Percentiles rank a stretch among this genome's conserved stretches.
phyloP scores from a whole-genome alignment of 805 yeast species.

The Lipomyces kockii region DNA sequence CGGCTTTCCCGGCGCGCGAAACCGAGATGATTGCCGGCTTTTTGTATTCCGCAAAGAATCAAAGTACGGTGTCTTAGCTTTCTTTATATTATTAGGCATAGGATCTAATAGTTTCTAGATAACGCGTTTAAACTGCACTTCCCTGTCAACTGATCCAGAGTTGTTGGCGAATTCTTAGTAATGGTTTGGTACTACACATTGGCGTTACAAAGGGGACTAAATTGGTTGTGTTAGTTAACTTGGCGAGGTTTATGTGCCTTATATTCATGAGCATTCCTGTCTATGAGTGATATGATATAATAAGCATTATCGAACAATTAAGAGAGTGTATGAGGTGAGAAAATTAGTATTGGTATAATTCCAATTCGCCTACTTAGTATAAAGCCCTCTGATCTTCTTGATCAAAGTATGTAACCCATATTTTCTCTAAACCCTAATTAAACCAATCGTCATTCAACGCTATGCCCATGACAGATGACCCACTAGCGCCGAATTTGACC shows the following conservation, averaged over 20 bases:
- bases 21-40: conserved; percentile 87
- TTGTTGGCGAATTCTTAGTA: not conserved
- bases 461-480: not conserved
- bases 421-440: not conserved
- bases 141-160: conserved; percentile 1
- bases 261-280: not conserved
- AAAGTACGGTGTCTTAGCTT: conserved; percentile 46
- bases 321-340: not conserved
- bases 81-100: not conserved
- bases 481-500: not conserved
- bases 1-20: conserved; percentile 65
- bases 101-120: conserved; percentile 10
- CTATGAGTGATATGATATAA: too few relatives aligned
- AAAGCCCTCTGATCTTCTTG: not conserved
- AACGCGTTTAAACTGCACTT: conserved; percentile 16
- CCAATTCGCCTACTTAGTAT: not conserved
- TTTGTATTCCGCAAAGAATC: conserved; percentile 80
- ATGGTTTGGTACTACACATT: not conserved
- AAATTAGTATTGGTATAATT: not conserved
- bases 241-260: not conserved
- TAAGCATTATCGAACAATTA: not conserved
- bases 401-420: not conserved
- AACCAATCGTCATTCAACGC: not conserved
- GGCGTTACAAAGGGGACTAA: not conserved
- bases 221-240: not conserved